These are phyloP conservation scores for Arthroderma sp. DNA, from an alignment of 2,329 filamentous ascomycete species.

Conservation along the genomic window DNA sequence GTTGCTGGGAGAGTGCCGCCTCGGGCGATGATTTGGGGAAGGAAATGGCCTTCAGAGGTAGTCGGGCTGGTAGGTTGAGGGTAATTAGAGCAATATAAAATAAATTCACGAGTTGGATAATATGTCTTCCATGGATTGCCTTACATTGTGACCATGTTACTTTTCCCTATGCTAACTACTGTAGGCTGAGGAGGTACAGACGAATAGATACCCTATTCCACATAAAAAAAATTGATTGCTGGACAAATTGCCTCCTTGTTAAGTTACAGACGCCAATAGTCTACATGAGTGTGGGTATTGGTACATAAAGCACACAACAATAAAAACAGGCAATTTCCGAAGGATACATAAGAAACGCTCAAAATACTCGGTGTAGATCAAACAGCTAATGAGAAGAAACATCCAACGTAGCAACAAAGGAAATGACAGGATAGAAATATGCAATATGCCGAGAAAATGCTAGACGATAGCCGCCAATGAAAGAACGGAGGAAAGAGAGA, in stretches of 20 bases:
- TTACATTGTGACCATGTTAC: neutral
- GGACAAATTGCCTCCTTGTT: neutral
- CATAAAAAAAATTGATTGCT: neutral
- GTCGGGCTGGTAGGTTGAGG: slow-evolving; percentile 57
- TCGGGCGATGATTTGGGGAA: slow-evolving; percentile 67
- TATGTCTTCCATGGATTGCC: neutral
- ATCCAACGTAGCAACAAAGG: too few species aligned
- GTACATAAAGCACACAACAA: neutral
- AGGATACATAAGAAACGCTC: too few species aligned
- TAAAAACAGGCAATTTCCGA: neutral
- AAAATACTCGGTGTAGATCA: too few species aligned
- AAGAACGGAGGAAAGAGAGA: too few species aligned
- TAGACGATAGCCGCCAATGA: too few species aligned
- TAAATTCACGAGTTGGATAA: neutral
- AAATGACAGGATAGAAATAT: too few species aligned
- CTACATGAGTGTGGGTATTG: neutral
- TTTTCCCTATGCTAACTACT: neutral
- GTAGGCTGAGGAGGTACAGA: neutral
- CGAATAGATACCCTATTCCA: neutral
- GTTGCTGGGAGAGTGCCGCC: slow-evolving; percentile 69
- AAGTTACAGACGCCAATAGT: neutral
- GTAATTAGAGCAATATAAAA: neutral
- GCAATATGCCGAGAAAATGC: too few species aligned
- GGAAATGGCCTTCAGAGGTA: slow-evolving; percentile 69
- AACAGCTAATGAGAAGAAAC: too few species aligned